Evolutionary conservation across 192 early-diverging fungal species (phyloP), one percentile per base, ranked within the genome.

Genomic region (Coemansia sp.): DNA sequence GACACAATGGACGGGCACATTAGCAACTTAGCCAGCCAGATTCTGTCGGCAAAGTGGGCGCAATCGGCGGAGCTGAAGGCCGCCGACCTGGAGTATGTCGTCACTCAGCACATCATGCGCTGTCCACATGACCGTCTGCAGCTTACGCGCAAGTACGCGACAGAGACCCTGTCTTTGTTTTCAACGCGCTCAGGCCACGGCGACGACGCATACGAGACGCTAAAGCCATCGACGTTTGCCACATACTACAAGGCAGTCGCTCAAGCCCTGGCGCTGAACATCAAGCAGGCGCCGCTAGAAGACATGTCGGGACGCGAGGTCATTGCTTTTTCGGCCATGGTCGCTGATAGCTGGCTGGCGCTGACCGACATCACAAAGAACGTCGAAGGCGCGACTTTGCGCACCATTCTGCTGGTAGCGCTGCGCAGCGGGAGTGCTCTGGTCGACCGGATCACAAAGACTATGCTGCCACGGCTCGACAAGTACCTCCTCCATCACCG

Each of bases 1-100:
- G n/a, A 45, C 29, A 70, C 80, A 7, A 82, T 82, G 80, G 67
- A 77, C 29, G 74, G 68, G n/a, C 56, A 35, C 17, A 76, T 82
- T 32, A 77, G 80, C 41, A 31, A 8, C 6, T 39, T 82, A 4
- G 80, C 74, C 0, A 58, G 20, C 2, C 67, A 60, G 4, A 64
- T 82, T 40, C 64, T 82, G 22, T 53, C 60, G 2, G 63, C 46
- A 4, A 38, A 70, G 42, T 82, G 74, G 70, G 24, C 54, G 0
- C 70, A 41, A 0, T 6, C 37, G 1, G 63, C 63, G n/a, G 62
- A 67, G 1, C 15, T 71, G 19, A 59, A 64, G 39, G 41, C 69
- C 4, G 36, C 45, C 7, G 79, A 82, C 19, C 46, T 82, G 5
- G 79, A 76, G 60, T 73, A 67, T 32, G 31, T 69, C 10, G 54